Evolutionary conservation across 148 eudicot genomes (phyloP), one percentile per base, ranked within the genome.

Genomic region (Rhododendron kiyosumense): DNA sequence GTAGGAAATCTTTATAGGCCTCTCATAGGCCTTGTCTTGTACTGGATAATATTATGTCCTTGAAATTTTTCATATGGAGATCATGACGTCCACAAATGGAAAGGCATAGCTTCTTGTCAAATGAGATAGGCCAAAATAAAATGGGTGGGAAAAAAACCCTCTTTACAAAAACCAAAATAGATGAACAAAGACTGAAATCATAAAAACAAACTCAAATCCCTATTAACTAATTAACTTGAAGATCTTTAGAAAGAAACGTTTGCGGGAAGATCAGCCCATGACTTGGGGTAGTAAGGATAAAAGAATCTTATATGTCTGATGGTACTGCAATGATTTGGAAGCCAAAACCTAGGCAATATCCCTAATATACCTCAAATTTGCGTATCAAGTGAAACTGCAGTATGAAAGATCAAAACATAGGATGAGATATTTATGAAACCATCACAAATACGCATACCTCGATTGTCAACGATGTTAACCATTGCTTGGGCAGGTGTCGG

Each of bases 401-500:
- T 20, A 26, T 17, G 46, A 30, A 85, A 69, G 63, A 52, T 24
- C 17, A 36, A 14, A 82, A 28, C 18, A 12, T 22, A 67, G 38
- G 30, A 82, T 2, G 20, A 28, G 9, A 46, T 30, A 46, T 41
- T 38, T 28, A 26, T 75, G 54, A 67, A 28, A 85, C 38, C 59
- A 79, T 86, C 14, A 84, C 41, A 88, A 67, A 71, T 32, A 79
- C 24, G 32, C 79, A 76, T 93, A 97, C 99, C 99, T 94, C 91
- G 78, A 97, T 86, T 43, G 89, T 86, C 89, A 97, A 90, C 76
- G 99, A 97, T 46, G 98, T 94, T 87, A 97, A 89, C 99, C 99
- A 97, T 61, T 95, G 90, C 92, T 87, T 92, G 30, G 99, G 99
- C 63, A 97, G 91, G 88, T 95, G 85, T 76, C 89, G 85, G 32